Evolutionary conservation across 257 asterid species (phyloP).

Genomic region (Nicotiana undulata): DNA sequence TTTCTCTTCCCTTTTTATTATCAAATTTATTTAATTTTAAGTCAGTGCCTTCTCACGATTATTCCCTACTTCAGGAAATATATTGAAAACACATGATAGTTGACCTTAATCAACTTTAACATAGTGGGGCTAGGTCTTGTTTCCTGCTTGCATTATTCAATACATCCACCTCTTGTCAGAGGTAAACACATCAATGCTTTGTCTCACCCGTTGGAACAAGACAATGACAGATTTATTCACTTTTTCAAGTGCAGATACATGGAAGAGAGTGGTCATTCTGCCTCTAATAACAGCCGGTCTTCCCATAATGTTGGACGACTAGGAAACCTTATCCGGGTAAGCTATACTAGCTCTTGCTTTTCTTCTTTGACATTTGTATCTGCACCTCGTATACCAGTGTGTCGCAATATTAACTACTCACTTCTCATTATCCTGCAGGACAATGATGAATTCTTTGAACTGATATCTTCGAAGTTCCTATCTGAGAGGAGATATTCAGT

Average conservation of each 20-base stretch:
- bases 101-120: neutral
- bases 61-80: neutral
- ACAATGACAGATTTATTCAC: neutral
- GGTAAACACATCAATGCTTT: neutral
- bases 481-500: slow-evolving; percentile 62
- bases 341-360: slow-evolving; percentile 2
- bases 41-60: neutral
- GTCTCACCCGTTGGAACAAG: neutral
- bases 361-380: slow-evolving; percentile 6
- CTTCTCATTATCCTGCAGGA: slow-evolving; percentile 50
- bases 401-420: slow-evolving; percentile 3
- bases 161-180: neutral
- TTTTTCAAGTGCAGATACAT: slow-evolving; percentile 47
- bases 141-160: neutral
- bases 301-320: slow-evolving; percentile 84
- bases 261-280: slow-evolving; percentile 59
- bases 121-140: neutral
- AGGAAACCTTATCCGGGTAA: slow-evolving; percentile 88
- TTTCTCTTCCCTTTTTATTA: neutral
- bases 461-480: slow-evolving; percentile 71
- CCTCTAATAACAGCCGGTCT: slow-evolving; percentile 67
- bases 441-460: slow-evolving; percentile 81
- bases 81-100: neutral
- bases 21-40: neutral
- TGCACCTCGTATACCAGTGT: neutral